phyloP scores from a whole-genome alignment of 2,329 filamentous ascomycete genomes.

The Orbilia oligospora region DNA sequence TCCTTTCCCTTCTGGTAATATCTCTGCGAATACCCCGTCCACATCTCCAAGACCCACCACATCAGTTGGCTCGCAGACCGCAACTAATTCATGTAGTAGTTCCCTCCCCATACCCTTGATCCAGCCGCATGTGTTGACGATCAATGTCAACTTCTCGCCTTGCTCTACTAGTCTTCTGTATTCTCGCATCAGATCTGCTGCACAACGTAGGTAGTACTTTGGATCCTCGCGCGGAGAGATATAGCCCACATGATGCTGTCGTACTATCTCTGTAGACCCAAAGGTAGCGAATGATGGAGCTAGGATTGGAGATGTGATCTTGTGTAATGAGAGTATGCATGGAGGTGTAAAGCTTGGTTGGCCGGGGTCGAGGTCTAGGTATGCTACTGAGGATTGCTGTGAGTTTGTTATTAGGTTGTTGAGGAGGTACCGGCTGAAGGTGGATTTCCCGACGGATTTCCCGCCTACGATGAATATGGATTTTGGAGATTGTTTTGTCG shows the following conservation, averaged over 20 bases:
- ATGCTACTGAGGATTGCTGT: slow-evolving; percentile 67
- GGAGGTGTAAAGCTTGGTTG: slow-evolving; percentile 81
- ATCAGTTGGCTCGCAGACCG: slow-evolving; percentile 72
- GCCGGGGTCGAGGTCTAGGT: slow-evolving; percentile 83
- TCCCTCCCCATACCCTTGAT: slow-evolving; percentile 79
- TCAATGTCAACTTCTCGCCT: slow-evolving; percentile 64
- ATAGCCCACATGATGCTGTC: slow-evolving; percentile 78
- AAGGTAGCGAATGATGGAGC: slow-evolving; percentile 78
- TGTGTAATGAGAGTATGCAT: slow-evolving; percentile 78
- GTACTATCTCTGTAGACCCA: slow-evolving; percentile 68
- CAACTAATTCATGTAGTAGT: slow-evolving; percentile 74
- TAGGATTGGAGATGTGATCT: slow-evolving; percentile 75
- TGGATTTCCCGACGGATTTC: slow-evolving; percentile 63
- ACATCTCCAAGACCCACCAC: slow-evolving; percentile 69
- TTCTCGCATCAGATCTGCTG: slow-evolving; percentile 74
- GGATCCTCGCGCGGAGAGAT: slow-evolving; percentile 77
- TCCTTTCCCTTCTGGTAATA: slow-evolving; percentile 23
- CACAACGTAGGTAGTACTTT: slow-evolving; percentile 77
- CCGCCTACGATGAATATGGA: slow-evolving; percentile 62
- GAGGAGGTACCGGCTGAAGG: slow-evolving; percentile 59
- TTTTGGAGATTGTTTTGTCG: slow-evolving; percentile 46
- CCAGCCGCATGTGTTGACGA: slow-evolving; percentile 82
- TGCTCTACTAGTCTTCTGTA: slow-evolving; percentile 68
- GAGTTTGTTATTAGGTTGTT: slow-evolving; percentile 61
- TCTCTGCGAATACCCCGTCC: slow-evolving; percentile 52